Evolutionary conservation across 495 filamentous ascomycete species (phyloP).

Genomic region (Parathielavia hyrcaniae): DNA sequence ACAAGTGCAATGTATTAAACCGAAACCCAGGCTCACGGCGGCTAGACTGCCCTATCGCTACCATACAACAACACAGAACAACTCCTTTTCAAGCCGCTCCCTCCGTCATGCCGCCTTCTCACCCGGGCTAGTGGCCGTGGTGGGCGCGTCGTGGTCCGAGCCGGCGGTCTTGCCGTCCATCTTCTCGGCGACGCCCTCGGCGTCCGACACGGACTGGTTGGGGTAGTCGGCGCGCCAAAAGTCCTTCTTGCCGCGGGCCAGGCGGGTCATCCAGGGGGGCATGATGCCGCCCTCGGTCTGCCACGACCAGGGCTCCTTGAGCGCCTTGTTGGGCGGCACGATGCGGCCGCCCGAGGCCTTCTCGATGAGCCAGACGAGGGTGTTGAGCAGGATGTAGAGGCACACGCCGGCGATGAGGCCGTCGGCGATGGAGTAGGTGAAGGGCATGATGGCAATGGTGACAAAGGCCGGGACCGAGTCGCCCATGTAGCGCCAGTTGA

Average conservation of each 20-base stretch:
- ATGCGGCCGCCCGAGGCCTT: slow-evolving; percentile 59
- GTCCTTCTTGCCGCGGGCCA: slow-evolving; percentile 53
- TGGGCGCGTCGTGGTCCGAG: slow-evolving; percentile 10
- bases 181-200: slow-evolving; percentile 19
- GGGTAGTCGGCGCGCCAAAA: slow-evolving; percentile 23
- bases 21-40: too few species aligned
- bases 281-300: slow-evolving; percentile 59
- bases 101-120: slow-evolving; percentile 9
- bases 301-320: slow-evolving; percentile 71
- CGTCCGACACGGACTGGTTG: slow-evolving; percentile 12
- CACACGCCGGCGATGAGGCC: slow-evolving; percentile 71
- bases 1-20: too few species aligned
- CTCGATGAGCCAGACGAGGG: slow-evolving; percentile 57
- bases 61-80: too few species aligned
- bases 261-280: slow-evolving; percentile 60
- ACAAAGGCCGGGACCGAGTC: slow-evolving; percentile 76
- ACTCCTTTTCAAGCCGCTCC: not conserved
- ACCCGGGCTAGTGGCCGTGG: not conserved
- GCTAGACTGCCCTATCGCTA: not conserved
- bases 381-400: slow-evolving; percentile 65
- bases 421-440: slow-evolving; percentile 74
- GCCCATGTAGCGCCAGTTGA: slow-evolving; percentile 77
- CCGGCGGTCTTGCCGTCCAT: slow-evolving; percentile 11
- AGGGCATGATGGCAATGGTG: slow-evolving; percentile 78
- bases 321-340: slow-evolving; percentile 61